Conservation (phyloP, 225 moss, liverwort and hornwort species). For the Rhytidiadelphus loreus region DNA sequence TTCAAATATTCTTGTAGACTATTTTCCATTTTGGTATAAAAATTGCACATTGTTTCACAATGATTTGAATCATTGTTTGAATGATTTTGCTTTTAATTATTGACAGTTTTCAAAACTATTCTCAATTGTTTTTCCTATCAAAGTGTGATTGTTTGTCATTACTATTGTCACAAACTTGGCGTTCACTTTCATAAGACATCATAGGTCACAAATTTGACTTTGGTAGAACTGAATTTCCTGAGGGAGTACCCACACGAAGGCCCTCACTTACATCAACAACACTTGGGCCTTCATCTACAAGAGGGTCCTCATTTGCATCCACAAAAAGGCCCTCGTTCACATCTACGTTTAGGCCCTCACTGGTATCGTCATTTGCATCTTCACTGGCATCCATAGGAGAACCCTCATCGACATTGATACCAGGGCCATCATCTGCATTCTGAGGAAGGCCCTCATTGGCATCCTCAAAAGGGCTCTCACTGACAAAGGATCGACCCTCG, state of each 20-base stretch:
- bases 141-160: background rate
- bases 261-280: background rate
- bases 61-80: background rate
- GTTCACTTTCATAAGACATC: background rate
- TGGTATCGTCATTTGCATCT: background rate
- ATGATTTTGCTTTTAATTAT: background rate
- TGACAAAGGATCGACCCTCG: background rate
- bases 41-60: background rate
- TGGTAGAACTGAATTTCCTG: background rate
- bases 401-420: background rate
- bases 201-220: background rate
- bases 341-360: background rate
- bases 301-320: background rate
- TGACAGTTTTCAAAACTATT: background rate
- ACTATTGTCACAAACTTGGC: background rate
- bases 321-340: background rate
- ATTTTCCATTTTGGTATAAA: background rate
- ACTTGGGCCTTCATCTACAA: background rate
- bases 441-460: background rate
- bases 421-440: background rate
- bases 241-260: background rate
- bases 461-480: background rate
- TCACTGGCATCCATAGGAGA: background rate
- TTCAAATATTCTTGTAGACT: background rate
- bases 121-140: background rate